These are phyloP conservation scores for Syzygium grande DNA, from an alignment of 345 rosid species.

Conservation along the genomic window DNA sequence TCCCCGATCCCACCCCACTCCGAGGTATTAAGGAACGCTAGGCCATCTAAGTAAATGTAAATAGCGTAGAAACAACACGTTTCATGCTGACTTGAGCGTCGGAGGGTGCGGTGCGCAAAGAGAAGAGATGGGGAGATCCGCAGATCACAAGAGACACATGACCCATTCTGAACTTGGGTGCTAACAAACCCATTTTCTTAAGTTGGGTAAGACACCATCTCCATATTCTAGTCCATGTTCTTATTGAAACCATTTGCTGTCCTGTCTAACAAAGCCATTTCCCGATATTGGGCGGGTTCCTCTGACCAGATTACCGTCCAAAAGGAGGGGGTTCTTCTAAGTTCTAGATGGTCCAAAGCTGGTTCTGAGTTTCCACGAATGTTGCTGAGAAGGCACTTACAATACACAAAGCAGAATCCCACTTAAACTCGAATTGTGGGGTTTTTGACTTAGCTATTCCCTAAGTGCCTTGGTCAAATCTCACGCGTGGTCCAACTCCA, in stretches of 20 bases:
- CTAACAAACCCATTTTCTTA: neutral
- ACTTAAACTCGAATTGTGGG: neutral
- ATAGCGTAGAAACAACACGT: neutral
- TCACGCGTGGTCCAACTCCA: neutral
- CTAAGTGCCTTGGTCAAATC: neutral
- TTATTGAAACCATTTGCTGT: too few species aligned
- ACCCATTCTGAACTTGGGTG: neutral
- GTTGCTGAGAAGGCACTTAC: neutral
- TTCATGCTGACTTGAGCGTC: neutral
- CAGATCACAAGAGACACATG: neutral
- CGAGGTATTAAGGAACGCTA: too few species aligned
- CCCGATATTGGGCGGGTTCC: neutral
- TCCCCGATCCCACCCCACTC: too few species aligned
- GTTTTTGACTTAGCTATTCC: neutral
- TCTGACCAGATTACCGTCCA: neutral
- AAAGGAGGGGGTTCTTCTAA: neutral
- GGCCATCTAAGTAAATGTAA: neutral
- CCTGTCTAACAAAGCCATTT: neutral
- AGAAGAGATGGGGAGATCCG: neutral
- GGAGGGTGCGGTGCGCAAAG: too few species aligned
- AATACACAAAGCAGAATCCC: neutral
- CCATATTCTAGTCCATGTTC: neutral
- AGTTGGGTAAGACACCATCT: neutral
- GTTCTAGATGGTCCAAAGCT: neutral
- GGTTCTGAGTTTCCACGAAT: neutral